Evolutionary conservation across 208 protist genomes (phyloP).

Genomic region (Trypanosoma scelopori): DNA sequence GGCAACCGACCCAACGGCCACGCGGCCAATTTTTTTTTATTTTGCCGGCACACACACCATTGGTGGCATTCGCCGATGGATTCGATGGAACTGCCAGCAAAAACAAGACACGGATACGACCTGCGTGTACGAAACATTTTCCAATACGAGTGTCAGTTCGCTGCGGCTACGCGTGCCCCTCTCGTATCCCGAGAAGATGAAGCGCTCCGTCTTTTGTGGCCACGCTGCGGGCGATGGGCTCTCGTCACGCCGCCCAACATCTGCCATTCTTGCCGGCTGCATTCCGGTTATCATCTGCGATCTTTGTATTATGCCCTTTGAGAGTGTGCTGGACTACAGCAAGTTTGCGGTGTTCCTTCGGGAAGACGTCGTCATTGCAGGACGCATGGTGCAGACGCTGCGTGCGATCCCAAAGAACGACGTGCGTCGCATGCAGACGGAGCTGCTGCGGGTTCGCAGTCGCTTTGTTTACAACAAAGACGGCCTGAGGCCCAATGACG

Average conservation of each 20-base stretch:
- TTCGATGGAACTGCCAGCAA: slow-evolving; percentile 21
- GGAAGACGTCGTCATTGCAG: slow-evolving; percentile 23
- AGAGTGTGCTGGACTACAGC: slow-evolving; percentile 27
- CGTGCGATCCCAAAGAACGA: slow-evolving; percentile 3
- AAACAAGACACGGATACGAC: too few species aligned
- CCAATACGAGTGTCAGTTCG: slow-evolving; percentile 8
- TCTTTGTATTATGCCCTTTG: slow-evolving; percentile 26
- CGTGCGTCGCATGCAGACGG: slow-evolving; percentile 4
- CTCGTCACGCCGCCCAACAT: slow-evolving; percentile 22
- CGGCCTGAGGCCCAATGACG: slow-evolving; percentile 11
- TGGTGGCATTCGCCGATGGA: slow-evolving; percentile 32
- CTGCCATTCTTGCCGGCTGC: slow-evolving; percentile 24
- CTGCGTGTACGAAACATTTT: slow-evolving; percentile 26
- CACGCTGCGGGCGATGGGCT: slow-evolving; percentile 29
- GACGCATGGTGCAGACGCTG: slow-evolving; percentile 8
- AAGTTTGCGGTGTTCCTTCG: slow-evolving; percentile 28
- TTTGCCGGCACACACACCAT: slow-evolving; percentile 30
- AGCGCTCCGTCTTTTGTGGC: slow-evolving; percentile 23
- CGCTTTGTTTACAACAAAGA: slow-evolving; percentile 22
- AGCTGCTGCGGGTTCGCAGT: slow-evolving; percentile 6
- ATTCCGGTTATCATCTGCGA: slow-evolving; percentile 35
- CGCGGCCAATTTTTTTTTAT: slow-evolving; percentile 19
- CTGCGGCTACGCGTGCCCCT: slow-evolving; percentile 11
- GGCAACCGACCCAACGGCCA: not conserved
- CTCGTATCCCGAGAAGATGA: slow-evolving; percentile 18